Conservation (phyloP, 2,329 filamentous ascomycete genomes). For the Plenodomus biglobosus region DNA sequence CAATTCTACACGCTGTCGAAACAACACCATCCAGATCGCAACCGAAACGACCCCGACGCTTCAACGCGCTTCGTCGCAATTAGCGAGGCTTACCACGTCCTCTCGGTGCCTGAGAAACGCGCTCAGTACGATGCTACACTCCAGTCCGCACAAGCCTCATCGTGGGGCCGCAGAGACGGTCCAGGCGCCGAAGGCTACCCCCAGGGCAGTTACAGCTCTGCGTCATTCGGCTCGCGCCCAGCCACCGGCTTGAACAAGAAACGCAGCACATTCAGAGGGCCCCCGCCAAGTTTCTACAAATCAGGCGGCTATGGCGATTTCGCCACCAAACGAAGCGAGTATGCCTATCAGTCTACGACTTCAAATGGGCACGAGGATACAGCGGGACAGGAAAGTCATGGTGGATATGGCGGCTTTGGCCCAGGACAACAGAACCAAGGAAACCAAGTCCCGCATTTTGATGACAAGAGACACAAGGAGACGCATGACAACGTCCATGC, state of each 20-base stretch:
- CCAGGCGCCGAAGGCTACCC: constrained; percentile 49
- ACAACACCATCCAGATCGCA: constrained; percentile 87
- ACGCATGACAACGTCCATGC: constrained; percentile 69
- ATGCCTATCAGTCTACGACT: constrained; percentile 39
- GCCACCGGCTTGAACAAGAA: constrained; percentile 79
- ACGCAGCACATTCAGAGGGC: constrained; percentile 75
- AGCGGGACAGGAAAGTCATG: constrained; percentile 34
- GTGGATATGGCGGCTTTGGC: constrained; percentile 58
- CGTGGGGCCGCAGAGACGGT: constrained; percentile 34
- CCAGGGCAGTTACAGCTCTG: constrained; percentile 56
- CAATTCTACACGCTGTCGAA: constrained; percentile 92
- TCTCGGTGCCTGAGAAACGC: constrained; percentile 73
- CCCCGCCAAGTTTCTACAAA: constrained; percentile 85
- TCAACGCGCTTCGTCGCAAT: constrained; percentile 77
- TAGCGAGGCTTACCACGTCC: constrained; percentile 78
- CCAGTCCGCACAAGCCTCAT: constrained; percentile 19
- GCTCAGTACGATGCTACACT: constrained; percentile 77
- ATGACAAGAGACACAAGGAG: constrained; percentile 69
- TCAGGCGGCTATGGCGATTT: constrained; percentile 76
- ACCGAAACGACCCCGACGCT: constrained; percentile 73
- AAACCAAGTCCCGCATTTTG: constrained; percentile 70
- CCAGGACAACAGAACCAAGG: constrained; percentile 57
- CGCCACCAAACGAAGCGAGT: constrained; percentile 58
- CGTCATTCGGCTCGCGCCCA: constrained; percentile 69
- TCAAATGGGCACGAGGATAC: constrained; percentile 8